Evolutionary conservation across 2,329 filamentous ascomycete species (phyloP).

Genomic region (Claviceps maximensis): DNA sequence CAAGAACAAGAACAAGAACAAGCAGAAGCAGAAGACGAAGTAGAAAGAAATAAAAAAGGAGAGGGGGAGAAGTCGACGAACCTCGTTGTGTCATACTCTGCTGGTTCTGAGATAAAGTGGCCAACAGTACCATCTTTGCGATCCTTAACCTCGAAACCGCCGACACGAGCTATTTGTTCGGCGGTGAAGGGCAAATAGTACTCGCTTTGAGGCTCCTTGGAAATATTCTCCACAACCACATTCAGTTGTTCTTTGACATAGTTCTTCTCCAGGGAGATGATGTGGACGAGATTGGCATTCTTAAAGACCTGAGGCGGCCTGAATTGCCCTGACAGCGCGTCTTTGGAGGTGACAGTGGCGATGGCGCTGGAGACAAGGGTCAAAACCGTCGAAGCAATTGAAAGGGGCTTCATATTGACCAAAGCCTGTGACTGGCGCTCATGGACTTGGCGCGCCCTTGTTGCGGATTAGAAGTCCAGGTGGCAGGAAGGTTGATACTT

Average conservation of each 20-base stretch:
- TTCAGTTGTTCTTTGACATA: conserved; percentile 87
- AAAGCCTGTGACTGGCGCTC: conserved; percentile 15
- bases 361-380: conserved; percentile 41
- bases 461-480: conserved; percentile 6
- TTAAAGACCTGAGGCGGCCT: conserved; percentile 83
- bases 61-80: conserved; percentile 15
- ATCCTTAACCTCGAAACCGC: conserved; percentile 82
- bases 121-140: conserved; percentile 63
- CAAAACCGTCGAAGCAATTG: conserved; percentile 43
- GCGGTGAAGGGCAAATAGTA: conserved; percentile 85
- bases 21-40: not conserved
- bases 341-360: conserved; percentile 39
- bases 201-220: conserved; percentile 63
- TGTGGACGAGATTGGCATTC: conserved; percentile 82
- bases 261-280: conserved; percentile 84
- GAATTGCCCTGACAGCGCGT: conserved; percentile 53
- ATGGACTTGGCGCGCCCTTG: conserved; percentile 19
- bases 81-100: conserved; percentile 51
- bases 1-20: no score
- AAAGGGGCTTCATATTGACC: conserved; percentile 27
- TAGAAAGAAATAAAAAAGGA: not conserved
- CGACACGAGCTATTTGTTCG: conserved; percentile 61
- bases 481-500: conserved; percentile 1
- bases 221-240: conserved; percentile 83
- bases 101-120: conserved; percentile 55